Evolutionary conservation across 1,139 yeast genomes (phyloP).

Genomic region (Diutina rugosa): DNA sequence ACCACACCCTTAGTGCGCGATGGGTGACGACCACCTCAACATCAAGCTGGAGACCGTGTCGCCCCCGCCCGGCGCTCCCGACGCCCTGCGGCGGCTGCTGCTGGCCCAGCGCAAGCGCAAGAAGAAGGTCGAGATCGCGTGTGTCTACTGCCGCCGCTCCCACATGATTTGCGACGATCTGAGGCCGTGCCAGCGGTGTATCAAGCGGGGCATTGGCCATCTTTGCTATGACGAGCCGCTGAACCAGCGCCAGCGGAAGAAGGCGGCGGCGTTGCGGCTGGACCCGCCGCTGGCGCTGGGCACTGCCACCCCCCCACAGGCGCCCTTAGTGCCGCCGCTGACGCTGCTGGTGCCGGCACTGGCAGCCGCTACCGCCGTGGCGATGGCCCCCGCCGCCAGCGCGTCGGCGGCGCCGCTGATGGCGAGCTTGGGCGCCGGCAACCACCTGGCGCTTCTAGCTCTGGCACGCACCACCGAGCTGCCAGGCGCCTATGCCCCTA

Average conservation of each 20-base stretch:
- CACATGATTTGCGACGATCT: conserved; percentile 89
- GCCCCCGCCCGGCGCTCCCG: neutral
- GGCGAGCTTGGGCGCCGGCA: neutral
- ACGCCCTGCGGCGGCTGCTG: neutral
- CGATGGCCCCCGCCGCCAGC: neutral
- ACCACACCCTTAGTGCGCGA: neutral
- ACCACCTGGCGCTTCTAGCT: neutral
- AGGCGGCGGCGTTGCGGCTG: conserved; percentile 5
- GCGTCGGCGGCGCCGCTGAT: neutral
- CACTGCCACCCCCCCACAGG: neutral
- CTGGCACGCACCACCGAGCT: neutral
- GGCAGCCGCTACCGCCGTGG: neutral
- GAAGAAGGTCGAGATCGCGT: conserved; percentile 58
- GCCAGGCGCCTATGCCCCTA: neutral
- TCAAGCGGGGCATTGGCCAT: conserved; percentile 81
- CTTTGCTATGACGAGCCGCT: conserved; percentile 74
- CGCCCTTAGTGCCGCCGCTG: neutral
- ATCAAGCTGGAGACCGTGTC: neutral
- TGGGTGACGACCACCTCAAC: neutral
- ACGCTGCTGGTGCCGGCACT: neutral
- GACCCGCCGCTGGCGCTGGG: neutral
- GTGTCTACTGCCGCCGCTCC: conserved; percentile 85
- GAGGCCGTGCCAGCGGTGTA: conserved; percentile 81
- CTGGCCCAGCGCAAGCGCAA: conserved; percentile 19
- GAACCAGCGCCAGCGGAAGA: conserved; percentile 27